Conservation (phyloP, 1,139 yeast species). For the Pneumocystis sp. region DNA sequence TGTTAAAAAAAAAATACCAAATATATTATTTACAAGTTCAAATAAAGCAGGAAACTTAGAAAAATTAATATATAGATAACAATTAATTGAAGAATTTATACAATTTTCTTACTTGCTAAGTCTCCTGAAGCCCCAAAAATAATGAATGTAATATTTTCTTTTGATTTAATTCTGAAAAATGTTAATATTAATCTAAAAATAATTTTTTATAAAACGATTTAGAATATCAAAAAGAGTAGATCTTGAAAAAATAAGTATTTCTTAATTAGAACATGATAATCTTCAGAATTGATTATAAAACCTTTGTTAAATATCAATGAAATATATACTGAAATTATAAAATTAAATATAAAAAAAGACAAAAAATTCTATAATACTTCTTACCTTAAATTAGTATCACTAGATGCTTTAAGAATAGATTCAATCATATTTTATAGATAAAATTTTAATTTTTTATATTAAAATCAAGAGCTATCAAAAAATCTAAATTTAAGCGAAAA, state of each 20-base stretch:
- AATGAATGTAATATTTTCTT: constrained; percentile 30
- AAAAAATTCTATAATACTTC: neutral
- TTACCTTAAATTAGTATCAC: neutral
- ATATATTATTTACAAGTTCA: constrained; percentile 19
- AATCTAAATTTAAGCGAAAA: neutral
- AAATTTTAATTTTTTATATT: neutral
- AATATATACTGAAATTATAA: neutral
- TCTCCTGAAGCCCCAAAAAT: constrained; percentile 97
- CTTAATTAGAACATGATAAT: neutral
- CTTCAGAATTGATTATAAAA: neutral
- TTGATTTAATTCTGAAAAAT: neutral
- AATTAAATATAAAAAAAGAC: neutral
- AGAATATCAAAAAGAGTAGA: neutral
- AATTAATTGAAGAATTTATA: constrained; percentile 46
- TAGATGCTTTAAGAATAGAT: neutral
- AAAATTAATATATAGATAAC: neutral
- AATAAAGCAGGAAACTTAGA: constrained; percentile 29
- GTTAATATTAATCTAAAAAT: neutral
- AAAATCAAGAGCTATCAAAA: neutral
- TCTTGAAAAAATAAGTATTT: neutral
- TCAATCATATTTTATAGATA: neutral
- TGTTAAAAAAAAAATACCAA: constrained; percentile 1
- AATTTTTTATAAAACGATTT: neutral
- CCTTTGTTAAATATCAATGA: neutral
- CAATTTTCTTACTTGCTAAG: constrained; percentile 87